Evolutionary conservation across 1,284 basidiomycete genomes (phyloP), one percentile per base, ranked within the genome.

Genomic region (Xerocomus amazonicus): DNA sequence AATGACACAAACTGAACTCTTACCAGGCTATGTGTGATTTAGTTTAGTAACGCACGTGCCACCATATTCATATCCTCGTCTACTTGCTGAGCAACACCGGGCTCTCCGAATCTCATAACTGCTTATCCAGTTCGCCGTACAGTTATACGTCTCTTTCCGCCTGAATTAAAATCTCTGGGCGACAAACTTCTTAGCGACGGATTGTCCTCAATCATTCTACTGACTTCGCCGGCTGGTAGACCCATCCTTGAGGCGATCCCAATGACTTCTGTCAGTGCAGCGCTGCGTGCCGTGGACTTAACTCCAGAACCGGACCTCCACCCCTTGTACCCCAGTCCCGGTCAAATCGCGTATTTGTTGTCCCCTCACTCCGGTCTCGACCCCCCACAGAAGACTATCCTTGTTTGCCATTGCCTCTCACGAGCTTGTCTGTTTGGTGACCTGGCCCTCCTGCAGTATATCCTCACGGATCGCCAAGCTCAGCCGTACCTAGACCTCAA

Each of bases 391-490:
- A 86, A 83, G 66, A 69, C 72, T 9, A 75, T 80, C 61, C 80
- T 91, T 39, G 79, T 88, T 51, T 67, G 78, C 7, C 89, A 91
- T 66, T 86, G 81, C 60, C 66, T 90, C 49, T 73, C 73, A 53
- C 84, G 89, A 52, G 79, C 87, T 16, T 88, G 85, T 64, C 71
- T 81, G 50, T 91, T 91, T 56, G 88, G 79, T 45, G 89, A 91
- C 62, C 70, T 89, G 53, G 62, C 77, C 14, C 70, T 90, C 50
- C 72, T 91, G 34, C 82, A 86, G 37, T 90, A 80, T 67, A 81
- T 84, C 61, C 78, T 85, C 59, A 76, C 73, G 56, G 89, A 87
- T 73, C 78, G 76, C 55, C 85, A 82, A 58, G 83, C 79, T 37
- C 90, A 83, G 70, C 71, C 73, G 38, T 83, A 73, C 67, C 70